Base-by-base conservation (phyloP, 345 rosid species). In the Diplotaxis tenuifolia region DNA sequence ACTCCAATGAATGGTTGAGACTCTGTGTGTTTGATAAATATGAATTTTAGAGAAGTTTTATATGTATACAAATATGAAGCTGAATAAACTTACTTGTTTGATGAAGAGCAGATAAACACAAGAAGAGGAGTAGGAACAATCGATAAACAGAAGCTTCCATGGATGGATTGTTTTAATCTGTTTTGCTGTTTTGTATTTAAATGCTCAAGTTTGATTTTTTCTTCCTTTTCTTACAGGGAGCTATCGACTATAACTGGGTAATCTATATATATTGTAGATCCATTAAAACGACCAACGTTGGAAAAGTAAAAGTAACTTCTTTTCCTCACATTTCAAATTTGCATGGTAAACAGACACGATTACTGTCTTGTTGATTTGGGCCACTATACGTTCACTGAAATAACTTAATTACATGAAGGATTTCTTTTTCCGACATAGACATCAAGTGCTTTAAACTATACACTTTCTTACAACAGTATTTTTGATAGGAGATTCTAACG, bases 1-100 rank as follows among this genome's bases (percentile, higher is more conserved):
- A 95, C 74, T 31, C 99, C 99, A 25, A 95, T 74, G 74, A 87
- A 92, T 1, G 99, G 78, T 65, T 95, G 82, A 3, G 89, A 83
- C 9, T 75, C 98, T 95, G 84, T 95, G 84, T 45, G n/a, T 70
- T 70, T 20, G 2, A 4, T 6, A 12, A 9, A 36, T 53, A 28
- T 34, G 6, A 23, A 65, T 56, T 15, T 56, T 21, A 19, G 7
- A 50, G 6, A 36, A 60, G 47, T 18, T 31, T 10, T 34, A 12
- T 23, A 19, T 18, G 42, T 19, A 45, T 6, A 42, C 9, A 28
- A 19, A 27, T 0, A 53, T 36, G 66, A 47, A 50, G 12, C 5
- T 71, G 31, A 29, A 11, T 32, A 74, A 62, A 71, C 97, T 85
- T 81, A 91, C 97, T 74, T 22, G 85, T 74, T 15, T 50, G 75